These are phyloP conservation scores for Dichotomocladium elegans DNA, from an alignment of 371 early-diverging fungal genomes.

Conservation along the genomic window DNA sequence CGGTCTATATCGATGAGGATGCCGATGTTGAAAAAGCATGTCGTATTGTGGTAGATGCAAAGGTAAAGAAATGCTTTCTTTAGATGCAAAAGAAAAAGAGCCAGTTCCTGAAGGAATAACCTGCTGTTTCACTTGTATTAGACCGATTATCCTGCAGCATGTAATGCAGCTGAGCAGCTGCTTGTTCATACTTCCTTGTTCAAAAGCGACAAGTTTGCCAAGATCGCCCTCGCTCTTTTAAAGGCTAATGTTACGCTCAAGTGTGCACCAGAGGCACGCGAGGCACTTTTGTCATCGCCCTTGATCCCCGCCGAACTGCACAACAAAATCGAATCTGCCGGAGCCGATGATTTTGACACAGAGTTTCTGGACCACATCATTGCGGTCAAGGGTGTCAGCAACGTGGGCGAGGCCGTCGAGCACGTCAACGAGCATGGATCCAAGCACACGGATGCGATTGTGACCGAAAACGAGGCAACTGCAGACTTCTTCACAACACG, in stretches of 20 bases:
- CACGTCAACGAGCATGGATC: conserved; percentile 93
- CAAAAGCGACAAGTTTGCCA: conserved; percentile 34
- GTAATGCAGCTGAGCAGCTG: conserved; percentile 91
- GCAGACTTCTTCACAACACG: conserved; percentile 85
- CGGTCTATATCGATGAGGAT: conserved; percentile 82
- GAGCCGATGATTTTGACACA: conserved; percentile 71
- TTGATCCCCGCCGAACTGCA: conserved; percentile 7
- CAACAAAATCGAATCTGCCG: conserved; percentile 22
- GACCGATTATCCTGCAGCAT: conserved; percentile 94
- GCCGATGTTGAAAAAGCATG: conserved; percentile 75
- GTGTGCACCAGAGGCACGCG: conserved; percentile 41
- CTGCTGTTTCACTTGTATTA: no score
- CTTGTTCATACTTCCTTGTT: conserved; percentile 72
- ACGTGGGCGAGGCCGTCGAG: conserved; percentile 76
- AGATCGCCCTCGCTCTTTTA: conserved; percentile 54
- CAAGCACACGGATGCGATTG: conserved; percentile 92
- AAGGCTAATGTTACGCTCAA: conserved; percentile 60
- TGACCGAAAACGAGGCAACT: conserved; percentile 70
- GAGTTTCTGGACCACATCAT: conserved; percentile 88
- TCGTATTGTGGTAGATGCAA: conserved; percentile 84
- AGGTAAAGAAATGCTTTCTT: conserved; percentile 56
- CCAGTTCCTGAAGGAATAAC: not conserved
- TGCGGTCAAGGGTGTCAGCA: conserved; percentile 76
- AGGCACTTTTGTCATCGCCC: conserved; percentile 13
- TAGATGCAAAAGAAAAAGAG: not conserved